These are phyloP conservation scores for Rheum nobile DNA, from an alignment of 148 eudicot species.

Conservation along the genomic window DNA sequence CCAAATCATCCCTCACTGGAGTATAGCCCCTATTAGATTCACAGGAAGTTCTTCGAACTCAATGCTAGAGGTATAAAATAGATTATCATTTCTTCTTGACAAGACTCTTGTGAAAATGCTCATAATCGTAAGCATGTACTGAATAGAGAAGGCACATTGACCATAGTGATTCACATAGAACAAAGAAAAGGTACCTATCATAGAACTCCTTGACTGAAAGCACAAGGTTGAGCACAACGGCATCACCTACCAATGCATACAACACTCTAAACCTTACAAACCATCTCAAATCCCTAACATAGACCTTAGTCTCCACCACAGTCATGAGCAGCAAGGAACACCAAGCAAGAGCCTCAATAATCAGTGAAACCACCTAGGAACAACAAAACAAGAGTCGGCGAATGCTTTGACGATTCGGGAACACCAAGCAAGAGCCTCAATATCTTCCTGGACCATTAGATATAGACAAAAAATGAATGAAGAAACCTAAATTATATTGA, in stretches of 20 bases:
- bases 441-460: no score
- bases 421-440: no score
- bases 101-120: not conserved
- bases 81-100: not conserved
- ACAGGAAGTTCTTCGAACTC: no score
- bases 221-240: conserved; percentile 68
- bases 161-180: not conserved
- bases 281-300: conserved; percentile 80
- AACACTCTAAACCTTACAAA: conserved; percentile 65
- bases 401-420: not conserved
- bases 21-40: no score
- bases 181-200: conserved; percentile 34
- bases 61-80: no score
- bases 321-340: conserved; percentile 65
- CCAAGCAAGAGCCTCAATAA: conserved; percentile 77
- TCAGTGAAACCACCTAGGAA: conserved; percentile 49
- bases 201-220: conserved; percentile 60
- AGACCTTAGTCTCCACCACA: conserved; percentile 69
- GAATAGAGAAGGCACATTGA: not conserved
- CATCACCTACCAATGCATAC: conserved; percentile 75
- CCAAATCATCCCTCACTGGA: no score
- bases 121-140: not conserved
- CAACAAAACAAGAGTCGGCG: not conserved
- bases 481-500: no score
- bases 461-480: no score